These are phyloP conservation scores for Mrakia blollopis DNA, from an alignment of 768 basidiomycete genomes.

Conservation along the genomic window DNA sequence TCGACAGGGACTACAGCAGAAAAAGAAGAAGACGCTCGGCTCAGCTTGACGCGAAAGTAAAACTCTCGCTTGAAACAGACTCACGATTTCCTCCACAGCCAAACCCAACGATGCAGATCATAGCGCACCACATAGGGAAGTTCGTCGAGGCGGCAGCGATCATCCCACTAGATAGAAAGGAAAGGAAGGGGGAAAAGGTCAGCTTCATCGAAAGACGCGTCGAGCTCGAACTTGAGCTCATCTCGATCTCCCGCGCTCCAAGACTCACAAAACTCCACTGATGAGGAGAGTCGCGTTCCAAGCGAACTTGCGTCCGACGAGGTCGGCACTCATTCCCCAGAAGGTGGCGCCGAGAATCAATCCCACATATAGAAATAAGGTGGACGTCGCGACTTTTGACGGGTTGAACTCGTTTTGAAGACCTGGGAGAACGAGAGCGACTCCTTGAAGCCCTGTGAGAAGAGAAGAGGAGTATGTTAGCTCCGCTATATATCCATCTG, in stretches of 20 bases:
- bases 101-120: too few relatives aligned
- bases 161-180: too few relatives aligned
- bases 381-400: not conserved
- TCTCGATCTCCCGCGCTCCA: not conserved
- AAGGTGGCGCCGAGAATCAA: conserved; percentile 4
- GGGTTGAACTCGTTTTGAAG: conserved; percentile 15
- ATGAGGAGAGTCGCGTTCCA: conserved; percentile 18
- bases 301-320: conserved; percentile 6
- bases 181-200: too few relatives aligned
- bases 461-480: not conserved
- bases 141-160: too few relatives aligned
- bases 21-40: not conserved
- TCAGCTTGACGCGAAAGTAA: too few relatives aligned
- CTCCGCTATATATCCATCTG: too few relatives aligned
- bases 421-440: not conserved
- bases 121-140: too few relatives aligned
- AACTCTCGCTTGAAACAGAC: too few relatives aligned
- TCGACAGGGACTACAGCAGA: conserved; percentile 3
- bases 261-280: conserved; percentile 1
- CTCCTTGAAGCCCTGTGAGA: not conserved
- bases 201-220: too few relatives aligned
- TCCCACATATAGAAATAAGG: conserved; percentile 5
- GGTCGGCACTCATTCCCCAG: conserved; percentile 5
- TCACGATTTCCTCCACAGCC: too few relatives aligned
- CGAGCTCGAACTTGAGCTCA: too few relatives aligned